These are phyloP conservation scores for Hibiscus syriacus DNA, from an alignment of 345 rosid genomes.

Conservation along the genomic window DNA sequence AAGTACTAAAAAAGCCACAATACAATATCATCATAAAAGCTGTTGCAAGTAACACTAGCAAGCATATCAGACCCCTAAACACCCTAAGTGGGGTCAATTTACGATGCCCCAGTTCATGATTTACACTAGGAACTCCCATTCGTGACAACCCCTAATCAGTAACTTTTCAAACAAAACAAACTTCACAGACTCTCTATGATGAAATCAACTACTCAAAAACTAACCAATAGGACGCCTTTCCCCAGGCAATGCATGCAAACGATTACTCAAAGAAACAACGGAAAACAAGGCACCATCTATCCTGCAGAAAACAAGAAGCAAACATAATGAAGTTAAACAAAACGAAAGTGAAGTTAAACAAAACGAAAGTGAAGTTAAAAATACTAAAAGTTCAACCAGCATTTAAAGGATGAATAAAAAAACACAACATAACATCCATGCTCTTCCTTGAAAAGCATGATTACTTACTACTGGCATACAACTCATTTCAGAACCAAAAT, in stretches of 20 bases:
- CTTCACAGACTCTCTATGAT: neutral
- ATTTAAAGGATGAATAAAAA: neutral
- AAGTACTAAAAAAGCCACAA: slow-evolving; percentile 55
- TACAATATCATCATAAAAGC: slow-evolving; percentile 78
- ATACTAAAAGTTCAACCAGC: neutral
- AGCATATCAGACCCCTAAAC: slow-evolving; percentile 60
- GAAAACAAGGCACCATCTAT: too few species aligned
- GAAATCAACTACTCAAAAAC: neutral
- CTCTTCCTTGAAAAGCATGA: neutral
- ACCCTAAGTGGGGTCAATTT: slow-evolving; percentile 39
- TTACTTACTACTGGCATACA: neutral
- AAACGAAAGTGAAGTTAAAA: neutral
- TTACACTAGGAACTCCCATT: slow-evolving; percentile 26
- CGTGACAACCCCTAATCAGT: neutral
- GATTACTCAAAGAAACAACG: too few species aligned
- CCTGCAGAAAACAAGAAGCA: slow-evolving; percentile 7
- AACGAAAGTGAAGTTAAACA: too few species aligned
- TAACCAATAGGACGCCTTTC: neutral
- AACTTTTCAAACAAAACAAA: neutral
- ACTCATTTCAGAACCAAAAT: neutral
- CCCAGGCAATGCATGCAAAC: too few species aligned
- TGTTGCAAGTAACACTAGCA: slow-evolving; percentile 52
- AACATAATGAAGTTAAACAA: neutral
- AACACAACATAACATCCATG: neutral
- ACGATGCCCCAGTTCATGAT: slow-evolving; percentile 21